A percentile compares a stretch with the other conserved stretches of the same genome.
Evolutionary conservation across 306 rosid species (phyloP).

Genomic region (Cercis canadensis): DNA sequence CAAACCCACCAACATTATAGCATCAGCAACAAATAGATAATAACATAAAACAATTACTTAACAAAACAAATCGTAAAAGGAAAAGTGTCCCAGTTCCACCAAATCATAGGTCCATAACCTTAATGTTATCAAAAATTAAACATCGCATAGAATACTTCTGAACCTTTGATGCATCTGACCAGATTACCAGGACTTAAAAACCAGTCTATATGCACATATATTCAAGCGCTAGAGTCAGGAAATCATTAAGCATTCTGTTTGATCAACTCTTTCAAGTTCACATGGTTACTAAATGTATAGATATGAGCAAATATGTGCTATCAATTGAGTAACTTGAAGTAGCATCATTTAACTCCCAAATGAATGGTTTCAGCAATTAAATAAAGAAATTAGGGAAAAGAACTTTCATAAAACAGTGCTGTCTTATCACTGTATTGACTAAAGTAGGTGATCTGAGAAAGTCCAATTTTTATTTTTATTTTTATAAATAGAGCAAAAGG

Average conservation of each 20-base stretch:
- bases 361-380: slow-evolving; percentile 18
- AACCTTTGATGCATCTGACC: too few species aligned
- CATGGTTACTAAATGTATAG: slow-evolving; percentile 4
- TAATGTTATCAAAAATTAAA: slow-evolving; percentile 11
- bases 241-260: slow-evolving; percentile 9
- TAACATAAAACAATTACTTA: slow-evolving; percentile 11
- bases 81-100: slow-evolving; percentile 4
- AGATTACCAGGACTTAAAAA: too few species aligned
- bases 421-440: slow-evolving; percentile 30
- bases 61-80: slow-evolving; percentile 7
- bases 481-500: slow-evolving; percentile 6
- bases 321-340: slow-evolving; percentile 18
- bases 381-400: neutral
- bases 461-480: neutral
- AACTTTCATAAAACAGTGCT: slow-evolving; percentile 2
- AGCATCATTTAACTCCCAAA: slow-evolving; percentile 29
- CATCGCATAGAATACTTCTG: slow-evolving; percentile 19
- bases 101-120: neutral
- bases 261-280: slow-evolving; percentile 15
- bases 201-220: neutral
- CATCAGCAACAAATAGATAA: slow-evolving; percentile 36
- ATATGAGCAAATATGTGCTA: slow-evolving; percentile 15
- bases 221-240: slow-evolving; percentile 19
- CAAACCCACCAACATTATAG: slow-evolving; percentile 43
- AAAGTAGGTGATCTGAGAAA: slow-evolving; percentile 22